Evolutionary conservation across 2,329 filamentous ascomycete genomes (phyloP).

Genomic region (Colletotrichum sojae): DNA sequence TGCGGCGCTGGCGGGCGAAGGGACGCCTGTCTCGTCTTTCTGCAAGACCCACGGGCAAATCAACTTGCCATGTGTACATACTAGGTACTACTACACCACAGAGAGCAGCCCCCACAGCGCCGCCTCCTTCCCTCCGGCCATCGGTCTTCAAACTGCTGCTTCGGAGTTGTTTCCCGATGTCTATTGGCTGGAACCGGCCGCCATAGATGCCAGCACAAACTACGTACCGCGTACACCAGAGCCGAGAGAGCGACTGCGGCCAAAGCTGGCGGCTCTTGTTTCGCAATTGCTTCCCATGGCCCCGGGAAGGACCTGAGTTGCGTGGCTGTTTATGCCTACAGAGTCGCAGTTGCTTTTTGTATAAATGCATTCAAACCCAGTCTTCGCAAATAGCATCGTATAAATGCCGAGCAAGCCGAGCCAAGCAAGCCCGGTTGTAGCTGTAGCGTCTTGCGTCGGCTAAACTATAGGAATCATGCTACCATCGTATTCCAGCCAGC

Average conservation of each 20-base stretch:
- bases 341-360: not conserved
- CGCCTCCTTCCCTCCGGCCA: constrained; percentile 29
- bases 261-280: constrained; percentile 17
- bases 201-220: constrained; percentile 19
- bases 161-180: constrained; percentile 3
- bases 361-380: too few relatives aligned
- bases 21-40: constrained; percentile 5
- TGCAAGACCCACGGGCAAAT: not conserved
- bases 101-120: not conserved
- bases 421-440: not conserved
- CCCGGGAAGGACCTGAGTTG: not conserved
- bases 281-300: constrained; percentile 21
- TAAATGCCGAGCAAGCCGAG: constrained; percentile 29
- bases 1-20: not conserved
- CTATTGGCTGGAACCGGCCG: constrained; percentile 21
- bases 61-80: too few relatives aligned
- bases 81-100: too few relatives aligned
- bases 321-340: not conserved
- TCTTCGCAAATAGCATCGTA: not conserved
- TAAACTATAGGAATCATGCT: not conserved
- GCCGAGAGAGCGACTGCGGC: constrained; percentile 32
- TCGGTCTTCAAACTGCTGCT: constrained; percentile 22
- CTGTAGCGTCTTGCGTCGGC: constrained; percentile 1
- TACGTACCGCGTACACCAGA: not conserved
- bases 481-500: not conserved